Percentiles rank a stretch among this genome's conserved stretches.
Conservation (phyloP, 352 stramenopile genomes). For the Globisporangium yorkense region DNA sequence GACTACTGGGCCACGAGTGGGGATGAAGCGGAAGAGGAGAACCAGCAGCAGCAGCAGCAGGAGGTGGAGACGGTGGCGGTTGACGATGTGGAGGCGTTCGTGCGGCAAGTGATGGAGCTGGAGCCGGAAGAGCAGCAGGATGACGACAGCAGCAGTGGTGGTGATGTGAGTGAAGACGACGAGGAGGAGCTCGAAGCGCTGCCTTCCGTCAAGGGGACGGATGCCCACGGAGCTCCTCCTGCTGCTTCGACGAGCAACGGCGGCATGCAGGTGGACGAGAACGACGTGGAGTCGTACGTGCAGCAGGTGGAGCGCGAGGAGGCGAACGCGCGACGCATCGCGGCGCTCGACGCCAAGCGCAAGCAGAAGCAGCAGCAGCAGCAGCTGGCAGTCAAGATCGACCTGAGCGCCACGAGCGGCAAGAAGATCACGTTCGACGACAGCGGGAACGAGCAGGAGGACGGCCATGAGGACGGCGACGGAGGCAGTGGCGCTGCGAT, state of each 20-base stretch:
- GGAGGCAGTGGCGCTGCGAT: background rate
- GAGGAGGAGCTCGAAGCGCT: background rate
- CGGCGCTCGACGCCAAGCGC: conserved; percentile 40
- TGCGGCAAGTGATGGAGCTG: conserved; percentile 25
- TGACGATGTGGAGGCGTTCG: conserved; percentile 33
- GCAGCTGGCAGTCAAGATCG: conserved; percentile 25
- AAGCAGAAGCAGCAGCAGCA: conserved; percentile 27
- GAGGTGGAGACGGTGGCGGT: conserved; percentile 5
- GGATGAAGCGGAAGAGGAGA: conserved; percentile 4
- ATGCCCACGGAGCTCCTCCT: too few relatives aligned
- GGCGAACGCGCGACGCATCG: conserved; percentile 40
- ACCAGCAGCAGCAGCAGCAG: background rate
- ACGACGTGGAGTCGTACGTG: conserved; percentile 8
- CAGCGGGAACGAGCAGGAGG: conserved; percentile 47
- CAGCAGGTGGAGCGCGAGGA: conserved; percentile 18
- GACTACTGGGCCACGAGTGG: conserved; percentile 17
- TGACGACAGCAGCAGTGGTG: background rate
- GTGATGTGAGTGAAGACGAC: background rate
- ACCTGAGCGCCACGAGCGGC: conserved; percentile 16
- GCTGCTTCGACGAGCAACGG: too few relatives aligned
- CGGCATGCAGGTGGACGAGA: background rate
- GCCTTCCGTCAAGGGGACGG: background rate
- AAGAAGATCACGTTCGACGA: conserved; percentile 81
- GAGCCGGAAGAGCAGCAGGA: conserved; percentile 7
- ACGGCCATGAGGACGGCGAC: conserved; percentile 1